Base-by-base conservation (phyloP, 179 eudicot species). In the Carnegiea gigantea region DNA sequence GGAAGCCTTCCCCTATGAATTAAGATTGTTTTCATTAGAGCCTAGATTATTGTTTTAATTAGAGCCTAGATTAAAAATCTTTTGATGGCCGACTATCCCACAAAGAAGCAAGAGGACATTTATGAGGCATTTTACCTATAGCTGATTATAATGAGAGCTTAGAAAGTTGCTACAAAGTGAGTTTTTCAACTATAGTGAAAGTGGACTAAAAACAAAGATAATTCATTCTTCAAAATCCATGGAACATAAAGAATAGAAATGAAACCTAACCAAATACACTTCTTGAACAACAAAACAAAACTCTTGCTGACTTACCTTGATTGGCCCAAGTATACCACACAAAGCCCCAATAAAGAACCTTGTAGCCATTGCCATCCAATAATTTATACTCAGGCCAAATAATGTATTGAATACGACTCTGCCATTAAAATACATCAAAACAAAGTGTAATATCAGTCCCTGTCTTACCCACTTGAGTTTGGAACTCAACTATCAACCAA, bases 331-430 rank as follows among this genome's bases (percentile, higher is more conserved):
- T 73, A 86, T 78, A 5, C 91, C 91, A 80, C 88, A 86, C 49
- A 89, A 88, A 86, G 90, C 89, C 80, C 98, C 98, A n/a, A 94
- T 89, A 75, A 88, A 89, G 76, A 94, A 93, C 82, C 98, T 90
- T 54, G 91, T 82, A 24, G 82, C 6, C 76, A 94, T 78, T 40
- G 98, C 98, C 95, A 94, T 93, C 97, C 98, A 93, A 75, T 85
- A 93, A 86, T 82, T 94, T 46, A 88, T 86, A 81, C 97, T 94
- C 76, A 94, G 85, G 60, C 98, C 98, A 87, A 94, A 93, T 23
- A 93, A 80, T 40, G 97, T 89, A 71, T 93, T 94, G 84, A 93
- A 92, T 75, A 93, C 83, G 75, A 90, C 92, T 86, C 98, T 94
- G 91, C 20, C 33, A 73, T 40, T 68, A 84, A 28, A 9, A 62